These are phyloP conservation scores for Ganoderma lingzhi DNA, from an alignment of 1,284 basidiomycete genomes.

Conservation along the genomic window DNA sequence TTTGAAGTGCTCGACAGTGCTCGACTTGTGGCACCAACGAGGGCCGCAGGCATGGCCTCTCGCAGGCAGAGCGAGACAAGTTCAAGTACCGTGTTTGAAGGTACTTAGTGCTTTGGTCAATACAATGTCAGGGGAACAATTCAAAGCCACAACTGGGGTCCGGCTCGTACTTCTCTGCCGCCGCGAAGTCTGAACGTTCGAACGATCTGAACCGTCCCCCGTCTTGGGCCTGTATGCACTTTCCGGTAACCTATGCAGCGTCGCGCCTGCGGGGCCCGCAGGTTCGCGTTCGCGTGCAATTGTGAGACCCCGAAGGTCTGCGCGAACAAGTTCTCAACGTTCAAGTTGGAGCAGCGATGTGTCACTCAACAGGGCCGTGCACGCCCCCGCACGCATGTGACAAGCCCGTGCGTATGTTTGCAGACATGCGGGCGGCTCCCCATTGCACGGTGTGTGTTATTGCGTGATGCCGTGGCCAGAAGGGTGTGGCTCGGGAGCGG, in stretches of 20 bases:
- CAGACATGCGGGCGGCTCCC: not conserved
- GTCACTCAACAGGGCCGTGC: not conserved
- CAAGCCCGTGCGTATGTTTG: not conserved
- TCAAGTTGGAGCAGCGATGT: not conserved
- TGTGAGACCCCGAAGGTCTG: not conserved
- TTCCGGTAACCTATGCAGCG: constrained; percentile 22
- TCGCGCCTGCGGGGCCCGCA: constrained; percentile 15
- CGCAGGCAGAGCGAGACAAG: not conserved
- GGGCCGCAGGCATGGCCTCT: not conserved
- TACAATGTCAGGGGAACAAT: not conserved
- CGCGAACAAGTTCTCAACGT: not conserved
- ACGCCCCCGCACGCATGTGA: not conserved
- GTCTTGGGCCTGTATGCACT: constrained; percentile 28
- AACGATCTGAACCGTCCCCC: constrained; percentile 10
- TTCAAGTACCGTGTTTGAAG: not conserved
- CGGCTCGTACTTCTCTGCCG: not conserved
- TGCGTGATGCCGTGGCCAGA: constrained; percentile 12
- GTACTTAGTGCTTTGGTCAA: not conserved
- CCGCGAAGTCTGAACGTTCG: not conserved
- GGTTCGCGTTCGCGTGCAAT: not conserved
- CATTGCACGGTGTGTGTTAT: not conserved
- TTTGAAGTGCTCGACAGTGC: not conserved
- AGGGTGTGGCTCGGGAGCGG: constrained; percentile 12
- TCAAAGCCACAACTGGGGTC: not conserved
- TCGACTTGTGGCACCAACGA: not conserved